Evolutionary conservation across 352 stramenopile genomes (phyloP), one percentile per base, ranked within the genome.

Genomic region (Pythium dissotocum): DNA sequence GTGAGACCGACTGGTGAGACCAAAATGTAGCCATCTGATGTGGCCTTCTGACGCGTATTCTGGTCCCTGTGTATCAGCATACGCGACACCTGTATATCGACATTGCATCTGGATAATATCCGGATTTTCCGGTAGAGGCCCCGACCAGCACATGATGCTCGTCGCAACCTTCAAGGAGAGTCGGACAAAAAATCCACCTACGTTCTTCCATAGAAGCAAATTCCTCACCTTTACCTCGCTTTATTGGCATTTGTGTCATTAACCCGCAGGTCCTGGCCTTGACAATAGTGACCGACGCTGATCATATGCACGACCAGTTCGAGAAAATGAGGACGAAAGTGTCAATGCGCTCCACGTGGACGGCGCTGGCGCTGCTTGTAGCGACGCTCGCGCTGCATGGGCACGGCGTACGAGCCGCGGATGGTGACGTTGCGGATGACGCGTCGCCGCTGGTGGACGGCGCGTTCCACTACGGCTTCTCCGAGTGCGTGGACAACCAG

Each of bases 401-500:
- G 13, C 38, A 18, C 13, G 38, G 8, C 16, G 38, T 18, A 18
- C 9, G 16, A 18, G 38, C 38, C 38, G 38, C 13, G 8, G 13
- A 46, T 18, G 38, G 9, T n/a, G 38, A 38, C 33, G 2, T 0
- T 12, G 33, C 33, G 33, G 33, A 38, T 38, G 33, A 46, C 16
- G 38, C 9, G 9, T 46, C 61, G 14, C 38, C n/a, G 61, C 8
- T 53, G 61, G 24, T 46, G 30, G 59, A 61, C 54, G 62, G 46
- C 58, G 68, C 48, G 36, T 85, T 88, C 59, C 70, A 67, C 49
- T 95, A 93, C 57, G 87, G 85, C 69, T 95, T 92, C 58, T 85
- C 83, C 65, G 85, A 93, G 69, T 95, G 85, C 67, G 79, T 91
- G n/a, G 77, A 91, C 61, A 82, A 91, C 65, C 63, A 80, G 71